Percentiles rank a stretch among this genome's conserved stretches.
Conservation (phyloP, 345 rosid species). For the Kandelia obovata region DNA sequence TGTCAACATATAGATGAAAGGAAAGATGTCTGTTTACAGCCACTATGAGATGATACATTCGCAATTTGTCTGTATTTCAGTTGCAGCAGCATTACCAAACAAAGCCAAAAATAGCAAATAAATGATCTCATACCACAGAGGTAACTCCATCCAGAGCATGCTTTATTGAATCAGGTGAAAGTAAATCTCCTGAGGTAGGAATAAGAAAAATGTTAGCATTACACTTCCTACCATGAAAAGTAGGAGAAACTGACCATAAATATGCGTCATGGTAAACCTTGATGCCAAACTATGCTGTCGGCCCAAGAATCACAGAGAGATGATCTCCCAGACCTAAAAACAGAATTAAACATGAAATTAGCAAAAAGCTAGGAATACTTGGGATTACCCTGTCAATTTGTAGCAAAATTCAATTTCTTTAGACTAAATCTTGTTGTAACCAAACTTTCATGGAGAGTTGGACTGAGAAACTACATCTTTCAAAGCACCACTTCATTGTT, state of each 20-base stretch:
- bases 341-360: not conserved
- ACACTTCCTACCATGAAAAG: conserved; percentile 3
- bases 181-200: conserved; percentile 47
- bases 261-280: conserved; percentile 27
- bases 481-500: not conserved
- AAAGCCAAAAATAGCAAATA: not conserved
- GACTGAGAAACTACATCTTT: conserved; percentile 3
- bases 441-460: not conserved
- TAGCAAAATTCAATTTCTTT: not conserved
- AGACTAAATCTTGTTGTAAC: not conserved
- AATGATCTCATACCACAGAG: conserved; percentile 48
- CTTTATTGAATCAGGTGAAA: conserved; percentile 48
- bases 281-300: conserved; percentile 49
- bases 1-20: too few relatives aligned
- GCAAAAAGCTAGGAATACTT: not conserved
- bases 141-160: conserved; percentile 47
- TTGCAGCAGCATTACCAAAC: not conserved
- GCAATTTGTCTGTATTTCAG: too few relatives aligned
- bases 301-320: conserved; percentile 53
- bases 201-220: not conserved
- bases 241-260: conserved; percentile 1
- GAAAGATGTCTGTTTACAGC: too few relatives aligned
- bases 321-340: conserved; percentile 53
- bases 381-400: not conserved
- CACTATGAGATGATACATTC: too few relatives aligned